These are phyloP conservation scores for Metschnikowia drakensbergensis DNA, from an alignment of 805 yeast genomes.

Conservation along the genomic window DNA sequence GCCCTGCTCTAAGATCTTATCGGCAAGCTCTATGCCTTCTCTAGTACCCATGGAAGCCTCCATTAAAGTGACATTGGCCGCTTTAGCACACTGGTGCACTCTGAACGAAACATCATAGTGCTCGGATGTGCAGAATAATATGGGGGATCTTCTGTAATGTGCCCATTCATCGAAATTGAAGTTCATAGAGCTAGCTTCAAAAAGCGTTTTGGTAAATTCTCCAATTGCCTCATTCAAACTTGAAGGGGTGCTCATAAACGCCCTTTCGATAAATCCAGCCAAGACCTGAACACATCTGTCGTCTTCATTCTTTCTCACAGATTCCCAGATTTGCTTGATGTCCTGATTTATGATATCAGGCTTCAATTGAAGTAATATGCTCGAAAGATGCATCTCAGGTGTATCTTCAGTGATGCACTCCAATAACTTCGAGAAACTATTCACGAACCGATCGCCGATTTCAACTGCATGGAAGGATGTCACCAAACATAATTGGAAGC, in stretches of 20 bases:
- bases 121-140: slow-evolving; percentile 54
- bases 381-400: not conserved
- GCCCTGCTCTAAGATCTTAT: slow-evolving; percentile 46
- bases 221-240: not conserved
- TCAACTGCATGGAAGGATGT: slow-evolving; percentile 20
- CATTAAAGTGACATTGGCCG: slow-evolving; percentile 23
- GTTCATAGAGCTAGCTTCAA: not conserved
- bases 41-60: slow-evolving; percentile 70
- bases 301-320: not conserved
- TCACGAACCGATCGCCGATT: not conserved
- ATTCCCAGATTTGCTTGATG: not conserved
- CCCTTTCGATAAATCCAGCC: not conserved
- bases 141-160: slow-evolving; percentile 23
- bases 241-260: not conserved
- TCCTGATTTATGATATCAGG: not conserved
- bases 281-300: not conserved
- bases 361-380: not conserved
- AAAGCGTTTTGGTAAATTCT: not conserved
- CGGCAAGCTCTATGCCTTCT: slow-evolving; percentile 60
- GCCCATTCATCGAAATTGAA: slow-evolving; percentile 7
- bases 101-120: slow-evolving; percentile 65
- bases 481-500: slow-evolving; percentile 41
- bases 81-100: slow-evolving; percentile 44
- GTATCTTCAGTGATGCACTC: not conserved
- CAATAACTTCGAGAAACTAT: not conserved